Base-by-base conservation (phyloP, 169 alveolate species). In the Haemoproteus tartakovskyi region DNA sequence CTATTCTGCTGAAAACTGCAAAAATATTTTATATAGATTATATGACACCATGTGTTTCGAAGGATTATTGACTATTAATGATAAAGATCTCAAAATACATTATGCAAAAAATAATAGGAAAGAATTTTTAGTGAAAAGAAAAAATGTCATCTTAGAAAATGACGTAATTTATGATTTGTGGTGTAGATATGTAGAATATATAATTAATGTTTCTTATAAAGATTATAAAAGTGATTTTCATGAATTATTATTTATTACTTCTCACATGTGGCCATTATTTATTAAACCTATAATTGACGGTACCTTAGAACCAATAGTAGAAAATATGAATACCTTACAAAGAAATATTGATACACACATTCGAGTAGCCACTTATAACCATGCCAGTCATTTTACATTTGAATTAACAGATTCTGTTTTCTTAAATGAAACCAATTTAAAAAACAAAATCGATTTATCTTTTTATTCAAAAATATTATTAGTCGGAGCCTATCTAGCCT, bases 171-270 rank as follows among this genome's bases (percentile, higher is more conserved):
- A 47, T 56, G 84, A 74, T 60, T 48, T 74, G 4, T 74, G 84
- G 84, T 74, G 78, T 48, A 56, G 84, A 74, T 74, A 57, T 33
- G 54, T 74, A 0, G 84, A 74, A 19, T 74, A 74, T 51, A 74
- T 74, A 11, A 45, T 74, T 56, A 74, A 74, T 43, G 84, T 74
- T 1, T 74, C 84, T 0, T 74, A 74, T 74, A 74, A 74, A 18
- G 84, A 74, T 30, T 74, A 74, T n/a, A 74, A 74, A 38, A 74
- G 84, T 46, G 84, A 74, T 43, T 74, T 74, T 18, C 74, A 74
- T 33, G 84, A 74, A 37, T 33, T 74, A 9, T 43, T 74, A 27
- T 74, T 74, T 74, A 38, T 74, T 43, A 57, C 78, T 27, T 60
- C 78, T 2, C 74, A 74, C 27, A 74, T 74, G 84, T 74, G 84